Conservation (phyloP, 2,329 filamentous ascomycete genomes). For the Penicillium sp. region DNA sequence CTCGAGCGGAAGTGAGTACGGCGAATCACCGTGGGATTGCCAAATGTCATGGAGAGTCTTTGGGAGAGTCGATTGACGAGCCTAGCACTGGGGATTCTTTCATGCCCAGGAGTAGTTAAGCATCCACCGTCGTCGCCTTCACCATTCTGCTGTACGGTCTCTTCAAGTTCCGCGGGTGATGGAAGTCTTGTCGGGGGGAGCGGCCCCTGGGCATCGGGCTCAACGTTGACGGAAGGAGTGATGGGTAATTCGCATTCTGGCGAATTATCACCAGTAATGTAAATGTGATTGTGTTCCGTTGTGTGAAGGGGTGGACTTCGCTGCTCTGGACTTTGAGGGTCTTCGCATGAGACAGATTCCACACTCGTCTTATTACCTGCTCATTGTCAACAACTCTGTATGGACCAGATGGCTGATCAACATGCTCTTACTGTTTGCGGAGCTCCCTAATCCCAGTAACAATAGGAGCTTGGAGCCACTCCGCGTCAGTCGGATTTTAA, state of each 20-base stretch:
- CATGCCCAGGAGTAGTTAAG: conserved; percentile 7
- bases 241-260: conserved; percentile 8
- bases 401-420: neutral
- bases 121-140: neutral
- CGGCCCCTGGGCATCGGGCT: neutral
- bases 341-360: conserved; percentile 12
- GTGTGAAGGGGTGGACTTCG: neutral
- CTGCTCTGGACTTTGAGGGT: neutral
- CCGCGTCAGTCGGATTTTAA: conserved; percentile 33
- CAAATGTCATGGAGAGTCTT: conserved; percentile 41
- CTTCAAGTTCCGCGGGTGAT: neutral
- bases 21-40: conserved; percentile 42
- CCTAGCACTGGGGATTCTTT: conserved; percentile 27
- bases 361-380: conserved; percentile 19
- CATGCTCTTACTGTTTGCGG: conserved; percentile 26
- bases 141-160: neutral
- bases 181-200: neutral
- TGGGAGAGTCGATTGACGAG: conserved; percentile 37
- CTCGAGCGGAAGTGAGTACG: conserved; percentile 36
- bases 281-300: neutral
- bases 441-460: conserved; percentile 33
- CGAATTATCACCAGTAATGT: neutral
- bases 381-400: neutral
- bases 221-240: conserved; percentile 1
- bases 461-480: conserved; percentile 41